A percentile compares a stretch with the other conserved stretches of the same genome.
Conservation (phyloP, 805 yeast genomes). For the Kockiozyma suomiensis region DNA sequence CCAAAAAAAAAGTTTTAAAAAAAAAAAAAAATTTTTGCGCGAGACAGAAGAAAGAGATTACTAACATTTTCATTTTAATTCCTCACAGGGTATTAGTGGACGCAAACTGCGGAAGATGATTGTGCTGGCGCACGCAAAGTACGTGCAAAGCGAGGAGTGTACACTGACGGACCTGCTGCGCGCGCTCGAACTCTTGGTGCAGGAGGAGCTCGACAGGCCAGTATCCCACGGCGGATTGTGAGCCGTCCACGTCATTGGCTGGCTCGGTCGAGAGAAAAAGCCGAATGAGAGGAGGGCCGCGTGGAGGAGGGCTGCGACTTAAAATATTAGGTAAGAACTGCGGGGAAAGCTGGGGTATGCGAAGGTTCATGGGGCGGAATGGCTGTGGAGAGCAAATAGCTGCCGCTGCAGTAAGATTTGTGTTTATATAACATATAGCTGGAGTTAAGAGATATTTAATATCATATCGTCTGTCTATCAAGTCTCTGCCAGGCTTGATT, state of each 20-base stretch:
- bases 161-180: constrained; percentile 14
- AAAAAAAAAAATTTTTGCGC: background rate
- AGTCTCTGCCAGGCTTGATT: no score
- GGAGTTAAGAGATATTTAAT: no score
- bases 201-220: constrained; percentile 4
- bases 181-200: constrained; percentile 11
- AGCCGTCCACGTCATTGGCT: no score
- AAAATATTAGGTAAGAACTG: constrained; percentile 1
- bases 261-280: no score
- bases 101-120: constrained; percentile 23
- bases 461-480: no score
- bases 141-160: constrained; percentile 22
- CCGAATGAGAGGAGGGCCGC: background rate
- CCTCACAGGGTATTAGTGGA: constrained; percentile 22
- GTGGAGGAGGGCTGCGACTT: background rate
- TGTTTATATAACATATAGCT: no score
- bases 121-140: constrained; percentile 29
- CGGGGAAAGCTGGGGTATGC: background rate
- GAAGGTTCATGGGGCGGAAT: no score
- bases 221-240: background rate
- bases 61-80: background rate
- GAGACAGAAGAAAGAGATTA: background rate
- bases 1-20: no score
- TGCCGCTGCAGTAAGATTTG: no score
- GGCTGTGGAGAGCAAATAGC: no score